Percentiles rank a stretch among this genome's conserved stretches.
Evolutionary conservation across 495 filamentous ascomycete species (phyloP).

Genomic region (Annulohypoxylon nitens): DNA sequence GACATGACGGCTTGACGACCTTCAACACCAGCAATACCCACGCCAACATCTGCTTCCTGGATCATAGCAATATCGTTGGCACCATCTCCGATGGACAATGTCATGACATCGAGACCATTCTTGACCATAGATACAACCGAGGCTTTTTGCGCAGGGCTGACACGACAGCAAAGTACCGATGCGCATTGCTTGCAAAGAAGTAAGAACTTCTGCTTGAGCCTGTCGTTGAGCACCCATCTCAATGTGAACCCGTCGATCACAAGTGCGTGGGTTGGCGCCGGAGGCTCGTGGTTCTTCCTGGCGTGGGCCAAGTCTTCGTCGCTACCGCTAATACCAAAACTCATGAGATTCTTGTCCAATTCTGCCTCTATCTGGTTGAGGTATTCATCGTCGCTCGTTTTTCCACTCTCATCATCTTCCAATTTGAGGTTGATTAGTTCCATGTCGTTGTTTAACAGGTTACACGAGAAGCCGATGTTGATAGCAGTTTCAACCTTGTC

Average conservation of each 20-base stretch:
- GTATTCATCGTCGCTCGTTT: conserved; percentile 54
- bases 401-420: conserved; percentile 71
- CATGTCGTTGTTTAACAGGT: conserved; percentile 97
- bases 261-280: conserved; percentile 90
- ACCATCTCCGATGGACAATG: conserved; percentile 94
- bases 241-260: conserved; percentile 97
- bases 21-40: conserved; percentile 98
- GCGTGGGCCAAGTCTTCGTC: conserved; percentile 88
- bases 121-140: conserved; percentile 98
- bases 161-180: conserved; percentile 96
- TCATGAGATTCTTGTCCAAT: conserved; percentile 77
- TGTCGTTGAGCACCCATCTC: conserved; percentile 86
- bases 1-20: conserved; percentile 98
- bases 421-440: conserved; percentile 93
- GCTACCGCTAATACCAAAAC: conserved; percentile 85
- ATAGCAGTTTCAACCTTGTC: conserved; percentile 99
- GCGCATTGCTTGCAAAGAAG: conserved; percentile 98
- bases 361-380: conserved; percentile 72
- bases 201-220: conserved; percentile 89
- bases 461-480: conserved; percentile 99
- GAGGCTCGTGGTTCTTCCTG: conserved; percentile 83
- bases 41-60: conserved; percentile 97
- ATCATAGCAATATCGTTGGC: conserved; percentile 99
- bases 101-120: conserved; percentile 94
- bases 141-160: conserved; percentile 96